These are phyloP conservation scores for Candida montana DNA, from an alignment of 805 yeast genomes.

Conservation along the genomic window DNA sequence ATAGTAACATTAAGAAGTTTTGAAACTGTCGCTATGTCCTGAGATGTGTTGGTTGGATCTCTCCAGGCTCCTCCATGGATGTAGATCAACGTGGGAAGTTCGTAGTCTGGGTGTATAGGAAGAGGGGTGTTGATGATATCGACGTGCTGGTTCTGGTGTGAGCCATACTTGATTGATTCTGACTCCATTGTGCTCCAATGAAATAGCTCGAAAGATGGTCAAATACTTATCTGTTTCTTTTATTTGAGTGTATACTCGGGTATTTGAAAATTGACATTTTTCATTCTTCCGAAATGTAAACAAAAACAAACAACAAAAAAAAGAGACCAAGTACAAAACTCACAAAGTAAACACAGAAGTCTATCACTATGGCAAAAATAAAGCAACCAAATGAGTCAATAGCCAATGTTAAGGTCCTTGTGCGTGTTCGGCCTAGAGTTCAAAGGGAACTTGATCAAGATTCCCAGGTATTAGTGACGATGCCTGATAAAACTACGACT, in stretches of 20 bases:
- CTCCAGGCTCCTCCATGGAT: conserved; percentile 93
- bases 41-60: conserved; percentile 55
- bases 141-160: conserved; percentile 4
- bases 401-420: conserved; percentile 41
- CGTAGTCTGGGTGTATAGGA: neutral
- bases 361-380: neutral
- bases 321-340: neutral
- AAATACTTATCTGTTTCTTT: too few species aligned
- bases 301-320: neutral
- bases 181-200: neutral
- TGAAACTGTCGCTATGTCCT: conserved; percentile 42
- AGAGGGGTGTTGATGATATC: neutral
- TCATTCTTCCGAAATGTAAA: conserved; percentile 4
- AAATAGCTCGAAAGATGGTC: too few species aligned
- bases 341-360: neutral
- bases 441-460: conserved; percentile 16
- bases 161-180: neutral
- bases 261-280: neutral
- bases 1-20: conserved; percentile 14
- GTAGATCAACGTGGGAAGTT: conserved; percentile 38
- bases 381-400: neutral
- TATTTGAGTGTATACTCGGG: too few species aligned
- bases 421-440: conserved; percentile 45
- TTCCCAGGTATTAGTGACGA: conserved; percentile 15
- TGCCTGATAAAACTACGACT: conserved; percentile 14